phyloP scores from a whole-genome alignment of 768 basidiomycete genomes.

The Strobilomyces dryophilus region DNA sequence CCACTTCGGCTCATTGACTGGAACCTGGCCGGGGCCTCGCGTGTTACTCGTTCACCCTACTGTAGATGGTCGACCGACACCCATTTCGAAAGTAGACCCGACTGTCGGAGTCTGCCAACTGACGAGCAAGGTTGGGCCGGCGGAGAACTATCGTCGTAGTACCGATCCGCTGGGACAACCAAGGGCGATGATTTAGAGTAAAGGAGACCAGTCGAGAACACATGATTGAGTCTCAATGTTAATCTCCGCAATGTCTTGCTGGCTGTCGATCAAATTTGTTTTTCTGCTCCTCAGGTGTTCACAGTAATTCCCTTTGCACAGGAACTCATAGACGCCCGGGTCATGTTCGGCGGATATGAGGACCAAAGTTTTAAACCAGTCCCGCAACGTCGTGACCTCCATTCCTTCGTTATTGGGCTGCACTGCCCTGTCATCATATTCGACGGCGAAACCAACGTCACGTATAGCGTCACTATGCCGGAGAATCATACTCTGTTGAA shows the following conservation, averaged over 20 bases:
- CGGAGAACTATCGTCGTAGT: neutral
- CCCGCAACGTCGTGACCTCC: conserved; percentile 7
- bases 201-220: neutral
- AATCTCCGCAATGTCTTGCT: conserved; percentile 5
- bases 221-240: neutral
- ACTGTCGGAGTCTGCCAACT: neutral
- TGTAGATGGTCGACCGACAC: neutral
- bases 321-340: conserved; percentile 4
- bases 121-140: neutral
- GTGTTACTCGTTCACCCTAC: neutral
- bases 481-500: neutral
- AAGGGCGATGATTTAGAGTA: neutral
- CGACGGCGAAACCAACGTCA: neutral
- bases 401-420: conserved; percentile 9
- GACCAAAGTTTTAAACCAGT: neutral
- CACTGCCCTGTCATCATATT: conserved; percentile 9
- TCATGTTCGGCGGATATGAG: conserved; percentile 2
- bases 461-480: neutral
- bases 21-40: neutral
- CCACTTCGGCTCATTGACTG: neutral
- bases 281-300: neutral
- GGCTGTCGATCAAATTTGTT: neutral
- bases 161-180: neutral
- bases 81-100: neutral
- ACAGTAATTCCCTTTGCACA: conserved; percentile 13